Percentiles rank a stretch among this genome's conserved stretches.
phyloP scores from a whole-genome alignment of 2,329 filamentous ascomycete species.

The Alternaria ethzedia region DNA sequence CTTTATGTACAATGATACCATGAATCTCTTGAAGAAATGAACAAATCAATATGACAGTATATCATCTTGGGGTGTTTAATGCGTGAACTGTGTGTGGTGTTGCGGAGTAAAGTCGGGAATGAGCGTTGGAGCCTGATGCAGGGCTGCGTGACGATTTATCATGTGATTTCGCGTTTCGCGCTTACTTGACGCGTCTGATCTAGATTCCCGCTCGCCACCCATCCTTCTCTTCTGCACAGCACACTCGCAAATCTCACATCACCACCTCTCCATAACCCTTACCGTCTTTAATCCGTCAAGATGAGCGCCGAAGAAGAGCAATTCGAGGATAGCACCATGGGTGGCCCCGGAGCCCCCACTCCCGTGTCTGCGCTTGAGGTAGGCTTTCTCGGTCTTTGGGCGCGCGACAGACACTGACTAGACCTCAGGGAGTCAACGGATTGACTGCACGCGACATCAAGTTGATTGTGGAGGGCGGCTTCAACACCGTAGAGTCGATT shows the following conservation, averaged over 20 bases:
- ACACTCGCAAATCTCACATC: background rate
- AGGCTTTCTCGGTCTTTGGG: conserved; percentile 36
- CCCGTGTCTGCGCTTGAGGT: conserved; percentile 87
- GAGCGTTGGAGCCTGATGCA: background rate
- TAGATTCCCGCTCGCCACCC: conserved; percentile 20
- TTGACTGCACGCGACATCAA: conserved; percentile 96
- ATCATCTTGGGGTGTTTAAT: background rate
- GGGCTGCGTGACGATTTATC: conserved; percentile 10
- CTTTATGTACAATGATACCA: conserved; percentile 18
- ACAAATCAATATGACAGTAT: background rate
- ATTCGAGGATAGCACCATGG: conserved; percentile 69
- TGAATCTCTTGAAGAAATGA: too few species aligned
- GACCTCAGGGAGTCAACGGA: conserved; percentile 77
- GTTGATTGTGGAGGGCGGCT: conserved; percentile 87
- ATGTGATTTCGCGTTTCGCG: conserved; percentile 37
- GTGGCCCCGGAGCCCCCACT: conserved; percentile 91
- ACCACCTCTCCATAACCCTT: background rate
- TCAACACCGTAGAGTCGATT: conserved; percentile 92
- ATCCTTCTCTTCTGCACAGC: conserved; percentile 5
- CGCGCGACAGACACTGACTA: conserved; percentile 1
- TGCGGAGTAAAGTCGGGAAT: background rate
- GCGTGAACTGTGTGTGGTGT: background rate
- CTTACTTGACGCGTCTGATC: conserved; percentile 19
- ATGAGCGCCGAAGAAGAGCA: conserved; percentile 66
- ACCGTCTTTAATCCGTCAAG: conserved; percentile 3